Conservation (phyloP, 257 asterid species). For the Voacanga thouarsii region DNA sequence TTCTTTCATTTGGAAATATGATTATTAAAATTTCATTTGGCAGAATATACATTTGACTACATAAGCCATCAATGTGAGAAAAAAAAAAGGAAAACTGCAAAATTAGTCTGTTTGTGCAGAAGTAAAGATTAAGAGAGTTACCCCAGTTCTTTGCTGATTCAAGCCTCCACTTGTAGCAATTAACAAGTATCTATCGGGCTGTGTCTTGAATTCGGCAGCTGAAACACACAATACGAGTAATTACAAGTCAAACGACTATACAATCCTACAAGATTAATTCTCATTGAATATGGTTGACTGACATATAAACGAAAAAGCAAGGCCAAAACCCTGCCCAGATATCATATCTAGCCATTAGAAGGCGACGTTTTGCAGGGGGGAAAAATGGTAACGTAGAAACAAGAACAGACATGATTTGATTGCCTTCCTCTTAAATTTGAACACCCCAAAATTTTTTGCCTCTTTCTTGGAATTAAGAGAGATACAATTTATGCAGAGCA, state of each 20-base stretch:
- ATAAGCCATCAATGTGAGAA: background rate
- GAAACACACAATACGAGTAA: constrained; percentile 18
- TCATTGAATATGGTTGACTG: background rate
- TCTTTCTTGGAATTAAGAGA: background rate
- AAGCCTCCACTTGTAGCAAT: constrained; percentile 84
- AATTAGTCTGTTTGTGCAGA: background rate
- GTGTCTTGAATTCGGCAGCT: constrained; percentile 40
- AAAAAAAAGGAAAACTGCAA: background rate
- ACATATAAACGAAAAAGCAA: background rate
- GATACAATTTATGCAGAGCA: constrained; percentile 1
- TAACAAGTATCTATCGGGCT: constrained; percentile 49
- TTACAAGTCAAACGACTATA: too few relatives aligned
- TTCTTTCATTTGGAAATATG: too few relatives aligned
- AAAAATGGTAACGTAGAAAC: background rate
- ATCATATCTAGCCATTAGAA: background rate
- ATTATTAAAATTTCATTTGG: too few relatives aligned
- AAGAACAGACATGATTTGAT: background rate
- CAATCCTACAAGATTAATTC: background rate
- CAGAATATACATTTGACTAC: background rate
- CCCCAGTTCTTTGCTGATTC: constrained; percentile 92
- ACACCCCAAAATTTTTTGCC: background rate
- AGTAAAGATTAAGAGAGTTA: constrained; percentile 16
- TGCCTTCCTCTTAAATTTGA: background rate
- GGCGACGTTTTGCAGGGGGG: background rate
- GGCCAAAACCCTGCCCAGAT: background rate